Conservation (phyloP, 257 asterid species). For the Nicotiana sylvestris region DNA sequence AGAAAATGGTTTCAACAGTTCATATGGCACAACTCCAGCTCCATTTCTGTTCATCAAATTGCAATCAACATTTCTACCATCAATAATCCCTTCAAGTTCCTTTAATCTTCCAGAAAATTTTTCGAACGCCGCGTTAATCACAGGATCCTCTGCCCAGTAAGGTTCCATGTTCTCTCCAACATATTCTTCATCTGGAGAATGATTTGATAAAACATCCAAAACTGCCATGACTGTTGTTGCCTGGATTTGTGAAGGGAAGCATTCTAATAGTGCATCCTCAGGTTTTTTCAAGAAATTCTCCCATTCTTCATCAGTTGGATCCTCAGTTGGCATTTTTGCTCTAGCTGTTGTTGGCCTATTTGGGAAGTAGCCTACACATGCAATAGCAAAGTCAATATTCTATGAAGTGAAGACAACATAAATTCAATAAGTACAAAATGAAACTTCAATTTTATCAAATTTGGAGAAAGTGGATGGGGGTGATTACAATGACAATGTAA, state of each 20-base stretch:
- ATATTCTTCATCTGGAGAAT: slow-evolving; percentile 86
- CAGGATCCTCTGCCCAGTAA: slow-evolving; percentile 36
- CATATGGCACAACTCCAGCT: slow-evolving; percentile 76
- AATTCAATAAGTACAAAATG: no score
- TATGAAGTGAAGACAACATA: background rate
- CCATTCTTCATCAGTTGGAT: slow-evolving; percentile 38
- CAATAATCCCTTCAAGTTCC: slow-evolving; percentile 68
- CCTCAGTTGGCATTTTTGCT: slow-evolving; percentile 53
- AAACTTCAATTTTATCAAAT: no score
- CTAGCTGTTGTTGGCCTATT: slow-evolving; percentile 69
- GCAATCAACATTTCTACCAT: slow-evolving; percentile 40
- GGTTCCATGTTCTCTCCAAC: slow-evolving; percentile 40
- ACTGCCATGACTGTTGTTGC: slow-evolving; percentile 48
- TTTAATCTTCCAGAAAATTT: slow-evolving; percentile 39
- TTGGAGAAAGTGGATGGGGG: no score
- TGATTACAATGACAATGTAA: no score
- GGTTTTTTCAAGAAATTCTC: slow-evolving; percentile 49
- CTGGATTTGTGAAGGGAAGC: slow-evolving; percentile 66
- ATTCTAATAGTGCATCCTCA: slow-evolving; percentile 40
- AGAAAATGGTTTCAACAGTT: slow-evolving; percentile 67
- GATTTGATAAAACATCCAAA: slow-evolving; percentile 59
- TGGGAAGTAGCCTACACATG: slow-evolving; percentile 43
- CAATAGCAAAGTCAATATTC: background rate
- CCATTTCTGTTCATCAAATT: slow-evolving; percentile 51
- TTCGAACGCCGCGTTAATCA: slow-evolving; percentile 46